Evolutionary conservation across 1,139 yeast species (phyloP), one percentile per base, ranked within the genome.

Genomic region (Diutina catenulata): DNA sequence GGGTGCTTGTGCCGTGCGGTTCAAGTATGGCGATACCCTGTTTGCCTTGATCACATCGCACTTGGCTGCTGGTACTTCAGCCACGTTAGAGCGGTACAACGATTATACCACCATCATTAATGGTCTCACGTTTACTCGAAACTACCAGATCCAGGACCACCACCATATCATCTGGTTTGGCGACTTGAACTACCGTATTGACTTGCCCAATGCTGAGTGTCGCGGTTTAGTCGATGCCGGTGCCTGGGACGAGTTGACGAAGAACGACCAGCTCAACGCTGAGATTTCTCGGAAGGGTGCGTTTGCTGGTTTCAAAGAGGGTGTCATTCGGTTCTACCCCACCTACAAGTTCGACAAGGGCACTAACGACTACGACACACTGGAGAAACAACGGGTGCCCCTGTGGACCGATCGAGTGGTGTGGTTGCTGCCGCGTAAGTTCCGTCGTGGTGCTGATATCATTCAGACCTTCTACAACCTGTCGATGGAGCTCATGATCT

Each of bases 281-380:
- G 95, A 87, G 54, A 75, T 81, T 61, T 66, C 70, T 16, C 74
- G 76, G 38, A 68, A 70, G 36, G 80, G 80, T 37, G 62, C 80
- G 9, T 67, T 83, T 38, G 62, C 68, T 11, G 79, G 75, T 13
- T 93, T 80, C 53, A 73, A 74, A 41, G 99, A 91, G 52, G 71
- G 79, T 46, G 77, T 80, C 33, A 74, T 91, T 40, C 68, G 64
- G 38, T 91, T 91, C 50, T 68, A 76, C 5, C 98, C 98, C 5
- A 91, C 98, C 2, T 91, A 91, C 60, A 91, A 91, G 56, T 91
- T 77, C 56, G 96, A 91, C 54, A 77, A 81, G 42, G 94, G 94
- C 2, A 91, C 91, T 47, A 96, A 87, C 51, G 68, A 88, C 3
- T 80, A 94, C 55, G 98, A 91, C 55, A 45, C 57, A 4, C 48